Base-by-base conservation (phyloP, 805 yeast species). In the Suhomyces tanzawaensis region DNA sequence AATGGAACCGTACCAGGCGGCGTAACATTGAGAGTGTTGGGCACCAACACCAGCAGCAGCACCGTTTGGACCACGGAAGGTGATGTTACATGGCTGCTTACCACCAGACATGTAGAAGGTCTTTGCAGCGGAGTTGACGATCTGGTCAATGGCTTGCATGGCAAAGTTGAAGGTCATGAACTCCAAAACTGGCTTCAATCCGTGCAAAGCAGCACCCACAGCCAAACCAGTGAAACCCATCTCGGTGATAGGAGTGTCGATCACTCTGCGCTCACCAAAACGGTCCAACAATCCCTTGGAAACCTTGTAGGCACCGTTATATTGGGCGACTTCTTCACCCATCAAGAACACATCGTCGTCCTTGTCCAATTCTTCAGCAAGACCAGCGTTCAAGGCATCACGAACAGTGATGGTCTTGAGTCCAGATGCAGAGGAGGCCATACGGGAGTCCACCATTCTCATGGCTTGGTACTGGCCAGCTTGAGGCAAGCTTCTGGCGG, bases 31-130 rank as follows among this genome's bases (percentile, higher is more conserved):
- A 19, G 99, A 93, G 73, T 93, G 99, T 72, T 93, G 99, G 42
- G 99, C 99, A 55, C 80, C 99, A 53, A 93, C 99, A 79, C 98
- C 98, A 34, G 97, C 97, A 53, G 99, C 96, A 34, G 99, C 96
- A 70, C 99, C 99, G 69, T 93, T 93, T 46, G 99, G 98, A 58
- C 99, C 99, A 72, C 99, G 84, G 77, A 93, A 93, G 39, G 95
- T 90, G 60, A 91, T 87, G 71, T 87, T 90, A 76, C 97, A 90
- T 47, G 91, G 91, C 71, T 90, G 96, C 47, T 82, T 85, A 76
- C 99, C 99, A 66, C 99, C 99, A 48, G 96, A 87, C 99, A 93
- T 93, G 76, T 93, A 93, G 69, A 81, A 88, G 35, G 99, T 93
- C 77, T 91, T 93, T 47, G 98, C 99, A 37, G 97, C 98, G 41